These are phyloP conservation scores for Alternaria dauci DNA, from an alignment of 2,329 filamentous ascomycete genomes.

Conservation along the genomic window DNA sequence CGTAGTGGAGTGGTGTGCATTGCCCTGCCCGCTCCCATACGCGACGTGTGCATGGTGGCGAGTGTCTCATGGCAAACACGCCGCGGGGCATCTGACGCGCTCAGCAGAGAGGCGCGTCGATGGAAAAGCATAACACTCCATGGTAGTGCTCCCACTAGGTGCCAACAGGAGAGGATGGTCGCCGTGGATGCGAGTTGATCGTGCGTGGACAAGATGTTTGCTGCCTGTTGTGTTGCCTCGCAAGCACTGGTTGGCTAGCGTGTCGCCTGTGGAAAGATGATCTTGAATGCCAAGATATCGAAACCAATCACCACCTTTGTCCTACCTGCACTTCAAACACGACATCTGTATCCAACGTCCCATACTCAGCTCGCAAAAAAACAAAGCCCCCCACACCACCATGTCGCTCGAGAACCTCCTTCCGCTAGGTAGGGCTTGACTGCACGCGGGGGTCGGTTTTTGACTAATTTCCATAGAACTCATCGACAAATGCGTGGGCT, in stretches of 20 bases:
- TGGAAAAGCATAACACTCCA: conserved; percentile 48
- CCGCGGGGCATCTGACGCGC: conserved; percentile 31
- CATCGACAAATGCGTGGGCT: conserved; percentile 98
- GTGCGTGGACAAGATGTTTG: conserved; percentile 12
- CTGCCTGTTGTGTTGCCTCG: conserved; percentile 34
- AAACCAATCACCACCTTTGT: conserved; percentile 24
- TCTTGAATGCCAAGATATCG: conserved; percentile 31
- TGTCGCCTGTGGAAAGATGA: conserved; percentile 14
- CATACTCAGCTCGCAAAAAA: conserved; percentile 1
- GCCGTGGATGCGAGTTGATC: conserved; percentile 1
- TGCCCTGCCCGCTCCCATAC: background rate
- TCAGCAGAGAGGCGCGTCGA: conserved; percentile 38
- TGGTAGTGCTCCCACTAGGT: conserved; percentile 45
- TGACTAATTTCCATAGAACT: conserved; percentile 71
- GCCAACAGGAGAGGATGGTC: conserved; percentile 18
- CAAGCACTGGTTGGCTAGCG: conserved; percentile 27
- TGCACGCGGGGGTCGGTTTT: background rate
- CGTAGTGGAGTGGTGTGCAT: conserved; percentile 19
- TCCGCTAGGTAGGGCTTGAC: conserved; percentile 36
- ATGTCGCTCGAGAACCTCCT: conserved; percentile 45
- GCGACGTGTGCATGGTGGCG: background rate
- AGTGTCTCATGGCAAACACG: conserved; percentile 27
- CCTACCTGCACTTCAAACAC: conserved; percentile 12
- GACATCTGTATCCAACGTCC: conserved; percentile 3
- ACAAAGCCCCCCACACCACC: background rate